Evolutionary conservation across 768 basidiomycete genomes (phyloP).

Genomic region (Boletus edulis): DNA sequence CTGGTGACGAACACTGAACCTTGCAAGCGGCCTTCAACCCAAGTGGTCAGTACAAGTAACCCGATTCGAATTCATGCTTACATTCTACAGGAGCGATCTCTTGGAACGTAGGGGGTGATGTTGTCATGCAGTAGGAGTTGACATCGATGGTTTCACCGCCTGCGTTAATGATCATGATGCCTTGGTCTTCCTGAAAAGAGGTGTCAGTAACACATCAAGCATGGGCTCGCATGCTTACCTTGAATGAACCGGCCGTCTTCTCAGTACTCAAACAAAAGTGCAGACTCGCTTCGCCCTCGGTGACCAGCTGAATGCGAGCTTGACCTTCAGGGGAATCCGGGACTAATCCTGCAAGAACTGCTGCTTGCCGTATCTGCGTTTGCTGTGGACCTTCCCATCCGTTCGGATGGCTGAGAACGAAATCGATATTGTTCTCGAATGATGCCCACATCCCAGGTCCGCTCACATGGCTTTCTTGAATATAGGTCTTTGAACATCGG

Average conservation of each 20-base stretch:
- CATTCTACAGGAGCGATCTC: slow-evolving; percentile 50
- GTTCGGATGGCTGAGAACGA: slow-evolving; percentile 47
- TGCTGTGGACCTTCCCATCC: slow-evolving; percentile 49
- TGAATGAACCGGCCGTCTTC: slow-evolving; percentile 27
- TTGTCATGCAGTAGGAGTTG: slow-evolving; percentile 48
- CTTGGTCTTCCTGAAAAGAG: slow-evolving; percentile 38
- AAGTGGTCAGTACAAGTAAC: background rate
- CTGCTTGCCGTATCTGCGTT: slow-evolving; percentile 42
- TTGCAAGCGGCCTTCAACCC: slow-evolving; percentile 43
- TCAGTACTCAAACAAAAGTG: slow-evolving; percentile 46
- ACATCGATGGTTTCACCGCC: slow-evolving; percentile 64
- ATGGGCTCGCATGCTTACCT: slow-evolving; percentile 9
- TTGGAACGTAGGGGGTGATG: slow-evolving; percentile 35
- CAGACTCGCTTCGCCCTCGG: slow-evolving; percentile 53
- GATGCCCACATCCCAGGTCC: slow-evolving; percentile 42
- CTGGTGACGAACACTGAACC: slow-evolving; percentile 52
- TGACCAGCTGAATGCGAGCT: slow-evolving; percentile 42
- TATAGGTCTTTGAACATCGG: slow-evolving; percentile 40
- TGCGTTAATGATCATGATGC: slow-evolving; percentile 56
- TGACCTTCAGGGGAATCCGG: slow-evolving; percentile 36
- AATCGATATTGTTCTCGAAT: slow-evolving; percentile 40
- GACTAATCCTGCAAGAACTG: slow-evolving; percentile 39
- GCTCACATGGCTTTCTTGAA: slow-evolving; percentile 44
- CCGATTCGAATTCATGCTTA: slow-evolving; percentile 16
- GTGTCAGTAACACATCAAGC: background rate